phyloP scores from a whole-genome alignment of 2,329 filamentous ascomycete species.

The Lasiodiplodia hormozganensis region DNA sequence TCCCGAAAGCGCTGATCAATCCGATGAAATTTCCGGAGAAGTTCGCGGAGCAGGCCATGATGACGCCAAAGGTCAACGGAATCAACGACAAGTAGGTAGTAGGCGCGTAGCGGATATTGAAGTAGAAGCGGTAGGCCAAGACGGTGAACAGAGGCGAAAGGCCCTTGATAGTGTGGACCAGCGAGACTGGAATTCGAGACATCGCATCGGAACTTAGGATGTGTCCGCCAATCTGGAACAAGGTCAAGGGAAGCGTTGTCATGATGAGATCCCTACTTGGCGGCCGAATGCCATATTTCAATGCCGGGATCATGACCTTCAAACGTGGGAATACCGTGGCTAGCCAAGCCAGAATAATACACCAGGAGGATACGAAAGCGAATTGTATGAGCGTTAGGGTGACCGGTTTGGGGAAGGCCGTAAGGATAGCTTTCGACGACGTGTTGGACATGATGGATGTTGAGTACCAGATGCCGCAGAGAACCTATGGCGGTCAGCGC shows the following conservation, averaged over 20 bases:
- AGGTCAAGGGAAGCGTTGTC: slow-evolving; percentile 88
- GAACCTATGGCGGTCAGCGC: slow-evolving; percentile 60
- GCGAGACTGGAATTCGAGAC: slow-evolving; percentile 90
- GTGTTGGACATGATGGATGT: slow-evolving; percentile 97
- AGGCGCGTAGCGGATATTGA: slow-evolving; percentile 84
- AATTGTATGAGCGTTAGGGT: slow-evolving; percentile 95
- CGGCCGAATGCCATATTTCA: slow-evolving; percentile 82
- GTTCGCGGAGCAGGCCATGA: slow-evolving; percentile 92
- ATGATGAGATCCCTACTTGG: slow-evolving; percentile 82
- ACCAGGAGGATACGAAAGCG: slow-evolving; percentile 88
- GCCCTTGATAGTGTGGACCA: slow-evolving; percentile 98
- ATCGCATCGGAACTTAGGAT: slow-evolving; percentile 94
- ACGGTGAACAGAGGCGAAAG: slow-evolving; percentile 96
- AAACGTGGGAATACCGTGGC: slow-evolving; percentile 75
- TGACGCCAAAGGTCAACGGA: slow-evolving; percentile 92
- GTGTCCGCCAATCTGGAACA: slow-evolving; percentile 93
- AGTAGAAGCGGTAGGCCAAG: slow-evolving; percentile 86
- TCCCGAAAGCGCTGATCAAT: slow-evolving; percentile 85
- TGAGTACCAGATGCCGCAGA: slow-evolving; percentile 92
- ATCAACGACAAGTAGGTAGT: slow-evolving; percentile 78
- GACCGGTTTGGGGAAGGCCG: slow-evolving; percentile 86
- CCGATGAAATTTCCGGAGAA: slow-evolving; percentile 89
- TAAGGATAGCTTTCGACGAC: slow-evolving; percentile 96
- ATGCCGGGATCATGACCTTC: slow-evolving; percentile 74
- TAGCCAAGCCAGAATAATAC: slow-evolving; percentile 78